Conservation (phyloP, 495 filamentous ascomycete species). For the Stereocaulon alpinum region DNA sequence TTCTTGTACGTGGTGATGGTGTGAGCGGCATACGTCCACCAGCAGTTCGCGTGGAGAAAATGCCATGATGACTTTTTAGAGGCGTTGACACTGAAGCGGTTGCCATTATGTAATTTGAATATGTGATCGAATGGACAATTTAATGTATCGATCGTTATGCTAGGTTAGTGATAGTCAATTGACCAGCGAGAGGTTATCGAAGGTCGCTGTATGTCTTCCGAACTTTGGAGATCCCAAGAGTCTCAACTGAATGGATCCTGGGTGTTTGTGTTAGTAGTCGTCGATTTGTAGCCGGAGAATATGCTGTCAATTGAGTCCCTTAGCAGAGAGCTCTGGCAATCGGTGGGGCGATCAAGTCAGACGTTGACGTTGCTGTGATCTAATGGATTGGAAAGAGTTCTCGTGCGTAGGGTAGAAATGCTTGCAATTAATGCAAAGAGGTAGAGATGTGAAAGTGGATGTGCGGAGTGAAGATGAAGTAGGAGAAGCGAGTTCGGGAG, state of each 20-base stretch:
- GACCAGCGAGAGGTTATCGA: slow-evolving; percentile 24
- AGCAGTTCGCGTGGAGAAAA: slow-evolving; percentile 87
- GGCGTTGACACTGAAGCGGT: slow-evolving; percentile 82
- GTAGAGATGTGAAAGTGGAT: slow-evolving; percentile 21
- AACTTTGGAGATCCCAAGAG: slow-evolving; percentile 43
- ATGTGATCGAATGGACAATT: slow-evolving; percentile 34
- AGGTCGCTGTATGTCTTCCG: slow-evolving; percentile 23
- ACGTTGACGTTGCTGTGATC: slow-evolving; percentile 25
- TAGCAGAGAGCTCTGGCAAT: slow-evolving; percentile 27
- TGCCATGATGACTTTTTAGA: slow-evolving; percentile 81
- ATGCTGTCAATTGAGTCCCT: slow-evolving; percentile 39
- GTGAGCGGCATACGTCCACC: slow-evolving; percentile 91
- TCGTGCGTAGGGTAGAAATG: slow-evolving; percentile 22
- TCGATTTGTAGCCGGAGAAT: slow-evolving; percentile 26
- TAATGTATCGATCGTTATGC: slow-evolving; percentile 38
- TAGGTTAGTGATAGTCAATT: slow-evolving; percentile 28
- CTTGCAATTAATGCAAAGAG: slow-evolving; percentile 23
- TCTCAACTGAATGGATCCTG: slow-evolving; percentile 56
- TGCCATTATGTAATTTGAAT: slow-evolving; percentile 57
- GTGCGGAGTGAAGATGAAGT: slow-evolving; percentile 17
- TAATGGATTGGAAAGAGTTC: slow-evolving; percentile 28
- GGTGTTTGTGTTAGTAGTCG: slow-evolving; percentile 41
- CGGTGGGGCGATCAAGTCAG: slow-evolving; percentile 29
- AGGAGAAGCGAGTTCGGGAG: slow-evolving; percentile 17
- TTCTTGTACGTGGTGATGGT: slow-evolving; percentile 65